Conservation (phyloP, 2,329 filamentous ascomycete species). For the Leptographium procerum region DNA sequence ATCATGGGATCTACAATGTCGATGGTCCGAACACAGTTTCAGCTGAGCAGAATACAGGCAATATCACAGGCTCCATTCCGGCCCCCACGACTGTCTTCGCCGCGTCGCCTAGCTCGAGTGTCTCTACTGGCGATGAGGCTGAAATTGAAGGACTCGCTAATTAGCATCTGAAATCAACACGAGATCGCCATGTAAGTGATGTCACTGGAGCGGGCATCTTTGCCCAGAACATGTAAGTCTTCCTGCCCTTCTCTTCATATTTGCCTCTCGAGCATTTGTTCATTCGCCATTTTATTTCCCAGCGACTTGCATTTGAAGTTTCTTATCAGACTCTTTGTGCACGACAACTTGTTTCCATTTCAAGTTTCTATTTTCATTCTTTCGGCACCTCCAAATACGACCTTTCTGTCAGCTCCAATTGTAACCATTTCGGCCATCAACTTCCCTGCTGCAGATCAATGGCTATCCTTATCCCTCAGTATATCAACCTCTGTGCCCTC, state of each 20-base stretch:
- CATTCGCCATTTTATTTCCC: too few species aligned
- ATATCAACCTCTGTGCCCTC: neutral
- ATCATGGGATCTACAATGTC: neutral
- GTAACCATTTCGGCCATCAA: neutral
- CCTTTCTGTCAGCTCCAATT: neutral
- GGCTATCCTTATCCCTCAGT: neutral
- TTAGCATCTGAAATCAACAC: neutral
- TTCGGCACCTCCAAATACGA: neutral
- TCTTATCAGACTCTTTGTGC: too few species aligned
- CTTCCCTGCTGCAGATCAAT: neutral
- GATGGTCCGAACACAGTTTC: neutral
- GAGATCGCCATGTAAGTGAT: neutral
- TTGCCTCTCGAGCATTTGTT: too few species aligned
- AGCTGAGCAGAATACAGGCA: neutral
- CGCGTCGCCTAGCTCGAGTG: neutral
- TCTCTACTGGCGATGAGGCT: neutral
- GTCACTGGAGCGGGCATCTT: neutral
- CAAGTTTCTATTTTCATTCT: neutral
- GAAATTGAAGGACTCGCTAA: neutral
- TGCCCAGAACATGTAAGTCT: neutral
- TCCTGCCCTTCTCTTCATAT: neutral
- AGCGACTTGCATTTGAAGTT: too few species aligned
- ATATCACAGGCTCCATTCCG: neutral
- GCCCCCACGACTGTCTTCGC: neutral
- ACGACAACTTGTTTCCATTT: neutral